These are phyloP conservation scores for Coix lacrymajobi DNA, from an alignment of 176 grass and related monocot species.

Conservation along the genomic window DNA sequence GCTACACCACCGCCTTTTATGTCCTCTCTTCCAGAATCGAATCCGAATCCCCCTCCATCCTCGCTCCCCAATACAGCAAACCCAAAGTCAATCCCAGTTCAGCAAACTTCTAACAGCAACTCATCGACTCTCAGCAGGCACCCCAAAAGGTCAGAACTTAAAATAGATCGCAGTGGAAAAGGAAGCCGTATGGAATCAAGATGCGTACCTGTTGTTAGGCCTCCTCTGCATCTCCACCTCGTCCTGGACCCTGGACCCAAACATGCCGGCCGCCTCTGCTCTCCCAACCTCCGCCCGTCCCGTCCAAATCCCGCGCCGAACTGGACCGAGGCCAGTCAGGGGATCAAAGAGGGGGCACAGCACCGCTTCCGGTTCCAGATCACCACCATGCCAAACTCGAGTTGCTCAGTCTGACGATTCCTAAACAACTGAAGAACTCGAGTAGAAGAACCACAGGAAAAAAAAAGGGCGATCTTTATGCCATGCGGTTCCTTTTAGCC, in stretches of 20 bases:
- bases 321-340: slow-evolving; percentile 11
- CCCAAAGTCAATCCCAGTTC: slow-evolving; percentile 13
- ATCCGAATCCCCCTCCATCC: neutral
- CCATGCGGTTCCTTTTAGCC: neutral
- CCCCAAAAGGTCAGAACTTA: neutral
- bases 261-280: slow-evolving; percentile 38
- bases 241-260: slow-evolving; percentile 58
- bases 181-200: neutral
- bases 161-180: neutral
- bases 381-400: slow-evolving; percentile 1
- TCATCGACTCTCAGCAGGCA: neutral
- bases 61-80: neutral
- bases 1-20: neutral
- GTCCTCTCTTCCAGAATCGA: neutral
- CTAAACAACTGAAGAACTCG: neutral
- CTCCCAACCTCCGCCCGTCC: neutral
- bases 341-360: neutral
- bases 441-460: neutral
- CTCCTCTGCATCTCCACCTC: slow-evolving; percentile 85
- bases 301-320: slow-evolving; percentile 26
- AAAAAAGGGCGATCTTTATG: neutral
- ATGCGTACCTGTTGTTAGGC: slow-evolving; percentile 38
- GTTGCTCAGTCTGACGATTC: neutral
- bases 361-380: neutral
- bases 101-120: neutral